Percentiles rank a stretch among this genome's conserved stretches.
phyloP scores from a whole-genome alignment of 164 flowering plant genomes.

The Platanus orientalis region DNA sequence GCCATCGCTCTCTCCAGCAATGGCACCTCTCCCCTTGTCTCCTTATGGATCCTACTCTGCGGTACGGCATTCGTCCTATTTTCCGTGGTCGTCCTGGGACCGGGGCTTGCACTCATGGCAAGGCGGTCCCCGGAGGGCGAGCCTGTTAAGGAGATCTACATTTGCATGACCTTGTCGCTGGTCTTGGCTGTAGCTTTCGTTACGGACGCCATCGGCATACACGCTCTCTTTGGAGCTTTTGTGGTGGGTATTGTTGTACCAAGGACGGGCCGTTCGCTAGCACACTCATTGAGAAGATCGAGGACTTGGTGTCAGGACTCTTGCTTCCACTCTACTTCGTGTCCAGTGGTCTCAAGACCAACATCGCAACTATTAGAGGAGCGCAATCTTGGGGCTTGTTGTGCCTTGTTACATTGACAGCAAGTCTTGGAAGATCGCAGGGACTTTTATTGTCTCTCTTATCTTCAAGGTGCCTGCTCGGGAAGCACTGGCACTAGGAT shows the following conservation, averaged over 20 bases:
- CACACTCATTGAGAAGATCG: slow-evolving; percentile 26
- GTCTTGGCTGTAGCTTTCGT: slow-evolving; percentile 25
- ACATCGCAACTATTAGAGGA: slow-evolving; percentile 25
- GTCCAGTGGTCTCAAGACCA: slow-evolving; percentile 28
- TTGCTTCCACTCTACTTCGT: slow-evolving; percentile 29
- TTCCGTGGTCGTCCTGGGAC: slow-evolving; percentile 10
- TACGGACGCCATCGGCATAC: slow-evolving; percentile 27
- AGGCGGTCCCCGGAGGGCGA: slow-evolving; percentile 21
- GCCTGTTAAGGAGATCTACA: slow-evolving; percentile 24
- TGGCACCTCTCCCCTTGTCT: slow-evolving; percentile 14
- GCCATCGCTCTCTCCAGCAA: slow-evolving; percentile 28
- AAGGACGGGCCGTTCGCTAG: slow-evolving; percentile 26
- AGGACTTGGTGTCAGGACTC: slow-evolving; percentile 25
- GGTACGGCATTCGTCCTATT: slow-evolving; percentile 17
- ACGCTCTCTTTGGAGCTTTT: slow-evolving; percentile 28
- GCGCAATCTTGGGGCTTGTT: slow-evolving; percentile 26
- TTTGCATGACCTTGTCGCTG: slow-evolving; percentile 15
- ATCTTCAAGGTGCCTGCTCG: slow-evolving; percentile 9
- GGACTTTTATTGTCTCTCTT: slow-evolving; percentile 16
- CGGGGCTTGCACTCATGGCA: slow-evolving; percentile 19
- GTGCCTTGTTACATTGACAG: slow-evolving; percentile 16
- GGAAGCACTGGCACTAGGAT: slow-evolving; percentile 26
- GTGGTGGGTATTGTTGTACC: slow-evolving; percentile 23
- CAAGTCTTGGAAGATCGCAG: slow-evolving; percentile 23
- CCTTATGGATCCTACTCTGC: slow-evolving; percentile 23